Percentiles rank a stretch among this genome's conserved stretches.
Evolutionary conservation across 352 stramenopile genomes (phyloP).

Genomic region (Pythium dissimile): DNA sequence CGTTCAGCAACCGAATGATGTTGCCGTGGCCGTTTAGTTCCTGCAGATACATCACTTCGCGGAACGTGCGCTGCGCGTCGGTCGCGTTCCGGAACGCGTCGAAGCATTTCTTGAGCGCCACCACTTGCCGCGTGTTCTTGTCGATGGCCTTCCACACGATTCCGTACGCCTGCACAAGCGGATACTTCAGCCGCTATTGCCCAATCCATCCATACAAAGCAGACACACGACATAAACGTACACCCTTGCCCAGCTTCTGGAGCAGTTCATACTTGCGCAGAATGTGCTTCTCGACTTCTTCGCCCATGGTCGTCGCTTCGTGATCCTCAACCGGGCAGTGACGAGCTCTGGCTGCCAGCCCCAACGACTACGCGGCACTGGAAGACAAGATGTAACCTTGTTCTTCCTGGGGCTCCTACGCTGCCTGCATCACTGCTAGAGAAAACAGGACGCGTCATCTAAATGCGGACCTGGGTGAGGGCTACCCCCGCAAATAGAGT

Average conservation of each 20-base stretch:
- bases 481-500: conserved; percentile 2
- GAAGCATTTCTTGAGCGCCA: conserved; percentile 97
- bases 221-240: no score
- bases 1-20: conserved; percentile 92
- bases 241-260: conserved; percentile 92
- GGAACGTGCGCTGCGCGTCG: conserved; percentile 94
- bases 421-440: background rate
- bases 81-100: conserved; percentile 95
- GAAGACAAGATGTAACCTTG: background rate
- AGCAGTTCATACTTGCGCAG: conserved; percentile 92
- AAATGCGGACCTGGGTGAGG: background rate
- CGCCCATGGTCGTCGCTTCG: conserved; percentile 60
- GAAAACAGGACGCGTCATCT: background rate
- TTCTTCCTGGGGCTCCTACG: background rate
- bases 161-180: conserved; percentile 87
- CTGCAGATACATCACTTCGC: conserved; percentile 96
- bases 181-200: no score
- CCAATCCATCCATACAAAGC: background rate
- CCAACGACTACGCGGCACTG: no score
- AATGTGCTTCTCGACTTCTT: conserved; percentile 93
- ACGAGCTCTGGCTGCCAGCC: background rate
- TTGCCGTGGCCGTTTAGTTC: conserved; percentile 91
- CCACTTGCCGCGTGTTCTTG: conserved; percentile 85
- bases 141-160: conserved; percentile 97
- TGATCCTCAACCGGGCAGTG: background rate